Evolutionary conservation across 2,329 filamentous ascomycete genomes (phyloP), one percentile per base, ranked within the genome.

Genomic region (Botrytis pseudocinerea): DNA sequence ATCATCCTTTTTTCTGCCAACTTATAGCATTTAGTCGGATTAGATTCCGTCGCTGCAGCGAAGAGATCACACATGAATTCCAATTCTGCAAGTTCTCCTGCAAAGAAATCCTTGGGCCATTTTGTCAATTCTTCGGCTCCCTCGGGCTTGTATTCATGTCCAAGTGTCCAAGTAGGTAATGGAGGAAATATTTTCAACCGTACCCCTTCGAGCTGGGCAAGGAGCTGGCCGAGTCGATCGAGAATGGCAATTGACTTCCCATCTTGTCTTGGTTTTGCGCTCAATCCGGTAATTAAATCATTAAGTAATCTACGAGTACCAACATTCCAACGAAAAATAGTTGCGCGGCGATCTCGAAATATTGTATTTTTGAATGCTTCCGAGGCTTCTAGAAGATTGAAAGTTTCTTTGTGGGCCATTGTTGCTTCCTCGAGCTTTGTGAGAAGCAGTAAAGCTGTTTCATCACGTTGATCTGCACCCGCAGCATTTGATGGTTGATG

Each of bases 311-410:
- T 71, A 9, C 69, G 44, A 2, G 60, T 71, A 12, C 69, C 69
- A 4, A n/a, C 10, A 14, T 71, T 71, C 57, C 57, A 71, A 38
- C 69, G 69, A 25, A 71, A 63, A 8, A 64, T n/a, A 3, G 25
- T 71, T 8, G 59, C 57, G 35, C 69, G 69, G 2, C 69, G 57
- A 64, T 71, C 69, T 14, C 44, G 69, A 62, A 63, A 71, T 18
- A 25, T 64, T 2, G 12, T 22, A 22, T 46, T 32, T 8, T 48
- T 32, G 1, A 51, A n/a, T 6, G 22, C 48, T 64, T 71, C 69
- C 7, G 59, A 16, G 20, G 6, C 40, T 9, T n/a, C 18, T 6
- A 71, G 69, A 8, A 42, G n/a, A 20, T 10, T 1, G 3, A 71
- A 64, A 2, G n/a, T 38, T 38, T 40, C 16, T 25, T 42, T 71